Conservation (phyloP, 306 rosid genomes). For the Dalbergia cochinchinensis region DNA sequence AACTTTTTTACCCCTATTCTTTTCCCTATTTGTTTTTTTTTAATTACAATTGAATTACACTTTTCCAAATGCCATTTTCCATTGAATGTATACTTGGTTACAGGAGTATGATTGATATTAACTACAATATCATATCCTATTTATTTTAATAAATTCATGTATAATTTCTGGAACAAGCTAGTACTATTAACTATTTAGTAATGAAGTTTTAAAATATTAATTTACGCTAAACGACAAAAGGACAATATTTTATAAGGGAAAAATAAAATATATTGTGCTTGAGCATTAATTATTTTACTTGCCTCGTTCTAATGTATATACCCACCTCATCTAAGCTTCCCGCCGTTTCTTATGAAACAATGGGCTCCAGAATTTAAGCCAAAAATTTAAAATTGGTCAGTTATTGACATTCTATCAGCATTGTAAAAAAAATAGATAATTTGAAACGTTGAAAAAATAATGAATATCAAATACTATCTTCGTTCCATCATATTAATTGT, state of each 20-base stretch:
- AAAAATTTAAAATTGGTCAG: neutral
- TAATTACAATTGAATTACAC: too few species aligned
- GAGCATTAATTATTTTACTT: constrained; percentile 1
- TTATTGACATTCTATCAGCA: neutral
- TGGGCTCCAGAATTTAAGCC: neutral
- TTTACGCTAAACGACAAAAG: neutral
- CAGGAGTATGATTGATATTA: neutral
- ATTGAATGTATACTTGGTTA: neutral
- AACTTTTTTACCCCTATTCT: too few species aligned
- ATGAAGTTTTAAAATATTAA: neutral
- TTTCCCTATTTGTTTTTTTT: too few species aligned
- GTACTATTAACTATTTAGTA: neutral
- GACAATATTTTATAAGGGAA: neutral
- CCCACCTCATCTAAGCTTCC: neutral
- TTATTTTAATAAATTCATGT: neutral
- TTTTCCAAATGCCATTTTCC: too few species aligned
- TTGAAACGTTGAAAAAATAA: neutral
- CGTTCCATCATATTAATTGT: too few species aligned
- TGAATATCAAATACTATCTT: too few species aligned
- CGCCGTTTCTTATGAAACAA: neutral
- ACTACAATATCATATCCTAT: neutral
- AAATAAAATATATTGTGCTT: neutral
- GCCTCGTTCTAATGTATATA: neutral
- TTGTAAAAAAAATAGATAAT: neutral
- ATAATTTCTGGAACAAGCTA: neutral